Conservation (phyloP, 352 stramenopile species). For the Hyaloperonospora arabidopsidis region DNA sequence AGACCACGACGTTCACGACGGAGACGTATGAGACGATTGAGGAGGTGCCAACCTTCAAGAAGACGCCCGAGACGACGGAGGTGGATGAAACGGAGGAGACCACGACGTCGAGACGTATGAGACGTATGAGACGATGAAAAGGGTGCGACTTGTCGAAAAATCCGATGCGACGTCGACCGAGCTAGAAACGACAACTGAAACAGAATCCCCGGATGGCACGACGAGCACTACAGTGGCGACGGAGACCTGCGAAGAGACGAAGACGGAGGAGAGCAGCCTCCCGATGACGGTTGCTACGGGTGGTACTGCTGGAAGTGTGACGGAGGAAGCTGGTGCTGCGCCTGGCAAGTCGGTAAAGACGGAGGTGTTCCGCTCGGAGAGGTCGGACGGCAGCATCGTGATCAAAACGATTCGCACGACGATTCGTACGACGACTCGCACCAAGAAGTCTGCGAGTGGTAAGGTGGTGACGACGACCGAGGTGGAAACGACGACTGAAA, state of each 20-base stretch:
- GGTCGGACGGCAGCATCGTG: conserved; percentile 10
- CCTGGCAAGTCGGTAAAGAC: conserved; percentile 7
- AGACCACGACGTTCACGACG: not conserved
- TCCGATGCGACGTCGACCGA: too few species aligned
- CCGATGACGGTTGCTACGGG: not conserved
- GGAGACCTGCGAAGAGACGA: conserved; percentile 9
- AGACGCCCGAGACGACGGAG: conserved; percentile 3
- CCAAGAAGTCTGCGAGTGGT: not conserved
- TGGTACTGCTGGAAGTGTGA: conserved; percentile 8
- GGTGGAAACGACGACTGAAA: conserved; percentile 12
- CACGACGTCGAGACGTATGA: not conserved
- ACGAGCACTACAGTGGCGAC: conserved; percentile 6
- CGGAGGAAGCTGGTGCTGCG: conserved; percentile 5
- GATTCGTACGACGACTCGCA: conserved; percentile 4
- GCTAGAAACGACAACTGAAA: conserved; percentile 8
- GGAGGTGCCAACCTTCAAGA: not conserved
- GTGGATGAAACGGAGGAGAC: conserved; percentile 1
- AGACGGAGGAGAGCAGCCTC: not conserved
- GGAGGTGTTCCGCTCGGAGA: conserved; percentile 11
- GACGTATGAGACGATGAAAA: too few species aligned
- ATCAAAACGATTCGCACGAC: conserved; percentile 10
- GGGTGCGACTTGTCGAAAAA: not conserved
- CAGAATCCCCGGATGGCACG: conserved; percentile 1
- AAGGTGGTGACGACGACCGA: conserved; percentile 3
- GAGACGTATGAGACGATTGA: not conserved